Percentiles rank a stretch among this genome's conserved stretches.
Conservation (phyloP, 257 asterid species). For the Plantago major region DNA sequence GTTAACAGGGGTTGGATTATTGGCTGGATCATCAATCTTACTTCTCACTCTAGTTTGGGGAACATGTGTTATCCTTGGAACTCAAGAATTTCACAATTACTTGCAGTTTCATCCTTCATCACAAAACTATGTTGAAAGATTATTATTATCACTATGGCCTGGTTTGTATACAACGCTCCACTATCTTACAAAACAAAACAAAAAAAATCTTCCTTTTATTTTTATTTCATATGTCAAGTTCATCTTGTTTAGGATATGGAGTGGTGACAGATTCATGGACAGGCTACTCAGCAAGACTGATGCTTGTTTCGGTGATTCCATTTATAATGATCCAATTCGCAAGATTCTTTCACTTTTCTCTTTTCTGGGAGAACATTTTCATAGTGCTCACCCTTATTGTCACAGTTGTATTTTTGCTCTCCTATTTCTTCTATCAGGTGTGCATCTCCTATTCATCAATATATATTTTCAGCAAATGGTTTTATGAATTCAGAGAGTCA, state of each 20-base stretch:
- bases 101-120: conserved; percentile 15
- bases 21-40: conserved; percentile 67
- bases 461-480: too few relatives aligned
- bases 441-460: background rate
- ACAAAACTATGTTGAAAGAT: conserved; percentile 29
- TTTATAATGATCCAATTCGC: conserved; percentile 37
- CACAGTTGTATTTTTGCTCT: conserved; percentile 35
- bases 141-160: conserved; percentile 37
- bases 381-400: conserved; percentile 35
- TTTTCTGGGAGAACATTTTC: conserved; percentile 21
- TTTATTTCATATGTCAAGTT: too few relatives aligned
- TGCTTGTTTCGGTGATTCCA: conserved; percentile 57
- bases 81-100: conserved; percentile 20
- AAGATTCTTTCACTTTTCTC: conserved; percentile 21
- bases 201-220: too few relatives aligned
- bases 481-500: too few relatives aligned
- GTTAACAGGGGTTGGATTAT: conserved; percentile 57
- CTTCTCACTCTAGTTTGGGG: conserved; percentile 63
- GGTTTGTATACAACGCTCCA: too few relatives aligned
- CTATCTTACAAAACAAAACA: too few relatives aligned
- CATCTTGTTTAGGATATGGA: conserved; percentile 37
- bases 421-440: conserved; percentile 72
- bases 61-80: conserved; percentile 45
- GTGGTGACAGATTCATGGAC: conserved; percentile 39
- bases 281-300: conserved; percentile 44